These are phyloP conservation scores for Amesomyces nigricolor DNA, from an alignment of 2,329 filamentous ascomycete species.

Conservation along the genomic window DNA sequence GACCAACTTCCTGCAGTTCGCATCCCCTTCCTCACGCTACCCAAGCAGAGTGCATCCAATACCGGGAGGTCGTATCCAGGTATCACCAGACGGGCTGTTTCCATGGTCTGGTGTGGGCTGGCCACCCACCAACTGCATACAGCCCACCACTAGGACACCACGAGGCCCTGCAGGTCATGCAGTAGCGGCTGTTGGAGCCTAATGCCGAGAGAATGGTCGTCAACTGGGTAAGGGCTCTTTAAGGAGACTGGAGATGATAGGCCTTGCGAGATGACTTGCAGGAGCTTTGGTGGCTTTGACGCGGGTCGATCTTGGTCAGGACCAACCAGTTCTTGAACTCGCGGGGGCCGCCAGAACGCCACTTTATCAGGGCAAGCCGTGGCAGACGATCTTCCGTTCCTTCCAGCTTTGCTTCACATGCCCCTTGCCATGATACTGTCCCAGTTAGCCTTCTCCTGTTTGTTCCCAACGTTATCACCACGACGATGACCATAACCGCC, in stretches of 20 bases:
- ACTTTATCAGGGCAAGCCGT: too few relatives aligned
- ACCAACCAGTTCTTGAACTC: background rate
- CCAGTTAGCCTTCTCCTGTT: background rate
- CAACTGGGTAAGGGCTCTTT: conserved; percentile 10
- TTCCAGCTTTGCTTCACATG: too few relatives aligned
- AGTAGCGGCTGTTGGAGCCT: conserved; percentile 8
- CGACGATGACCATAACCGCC: background rate
- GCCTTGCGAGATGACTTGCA: conserved; percentile 7
- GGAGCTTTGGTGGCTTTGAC: background rate
- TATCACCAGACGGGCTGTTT: conserved; percentile 4
- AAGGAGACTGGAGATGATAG: background rate
- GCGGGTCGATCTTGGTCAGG: conserved; percentile 6
- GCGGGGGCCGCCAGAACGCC: too few relatives aligned
- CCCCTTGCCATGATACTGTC: too few relatives aligned
- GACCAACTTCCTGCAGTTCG: too few relatives aligned
- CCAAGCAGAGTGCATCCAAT: background rate
- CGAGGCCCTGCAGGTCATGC: conserved; percentile 3
- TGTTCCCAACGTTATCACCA: background rate
- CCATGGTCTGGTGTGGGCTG: background rate
- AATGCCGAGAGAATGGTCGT: background rate
- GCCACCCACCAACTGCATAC: background rate
- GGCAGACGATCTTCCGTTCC: too few relatives aligned
- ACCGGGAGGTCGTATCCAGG: conserved; percentile 7
- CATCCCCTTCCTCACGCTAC: too few relatives aligned
- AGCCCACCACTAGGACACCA: conserved; percentile 1